Evolutionary conservation across 2,329 filamentous ascomycete species (phyloP), one percentile per base, ranked within the genome.

Genomic region (Rhytidhysteron rufulum): DNA sequence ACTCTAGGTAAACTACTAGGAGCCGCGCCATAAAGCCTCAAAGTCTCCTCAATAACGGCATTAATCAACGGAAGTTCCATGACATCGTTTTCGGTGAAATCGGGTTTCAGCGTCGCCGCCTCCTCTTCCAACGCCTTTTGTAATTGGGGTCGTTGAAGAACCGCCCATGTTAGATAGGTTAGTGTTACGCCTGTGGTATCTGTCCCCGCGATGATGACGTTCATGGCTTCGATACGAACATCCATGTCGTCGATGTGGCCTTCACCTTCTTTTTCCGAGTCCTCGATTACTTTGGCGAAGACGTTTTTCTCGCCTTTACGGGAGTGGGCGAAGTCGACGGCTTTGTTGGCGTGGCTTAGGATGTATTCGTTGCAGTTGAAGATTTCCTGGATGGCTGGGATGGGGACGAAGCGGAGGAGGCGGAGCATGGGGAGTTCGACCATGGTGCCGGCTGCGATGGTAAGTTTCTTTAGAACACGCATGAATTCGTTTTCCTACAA

Each of bases 41-140:
- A 43, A 3, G 66, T 65, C 38, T 70, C 67, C 19, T 65, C 50
- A 24, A 70, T 62, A 3, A 65, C 58, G 4, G 57, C 57, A 38
- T 66, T 60, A 11, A 68, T 45, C 2, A 63, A 10, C 2, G 63
- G 58, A 2, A 60, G 47, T 3, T 35, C 37, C 11, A 59, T 58
- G 0, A 67, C 47, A 11, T 65, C 55, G 22, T 47, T 41, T 31
- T 52, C 44, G 0, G 22, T 47, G 29, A 58, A 47, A 7, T 45
- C 45, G 2, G 49, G 45, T 6, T 39, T 42, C 7, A 58, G 24
- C 9, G 31, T 21, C 15, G 43, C 49, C 25, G 56, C 42, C 34
- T 62, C 58, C 7, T 42, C 44, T 35, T 55, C 54, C 0, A 62
- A 44, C 7, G 43, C 44, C 1, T 37, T 31, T 34, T 54, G 54